Evolutionary conservation across 208 protist genomes (phyloP).

Genomic region (Crithidia mellificae): DNA sequence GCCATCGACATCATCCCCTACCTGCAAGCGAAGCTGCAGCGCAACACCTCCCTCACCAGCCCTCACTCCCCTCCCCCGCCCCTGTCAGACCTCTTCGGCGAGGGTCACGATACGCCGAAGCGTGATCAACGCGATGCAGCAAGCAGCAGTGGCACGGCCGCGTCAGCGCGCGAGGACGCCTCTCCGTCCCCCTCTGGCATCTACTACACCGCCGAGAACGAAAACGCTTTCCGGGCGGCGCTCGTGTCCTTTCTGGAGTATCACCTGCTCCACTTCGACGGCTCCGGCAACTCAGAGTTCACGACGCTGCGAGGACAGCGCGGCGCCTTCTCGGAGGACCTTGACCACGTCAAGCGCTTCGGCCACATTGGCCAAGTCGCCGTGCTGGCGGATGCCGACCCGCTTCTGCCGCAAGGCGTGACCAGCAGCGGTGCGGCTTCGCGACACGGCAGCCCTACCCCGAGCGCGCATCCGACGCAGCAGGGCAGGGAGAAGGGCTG

Average conservation of each 20-base stretch:
- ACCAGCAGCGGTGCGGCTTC: not conserved
- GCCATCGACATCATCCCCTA: conserved; percentile 30
- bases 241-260: conserved; percentile 57
- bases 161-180: not conserved
- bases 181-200: not conserved
- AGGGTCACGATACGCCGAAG: not conserved
- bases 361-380: conserved; percentile 36
- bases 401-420: conserved; percentile 9
- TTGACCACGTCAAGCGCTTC: conserved; percentile 58
- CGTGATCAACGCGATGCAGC: not conserved
- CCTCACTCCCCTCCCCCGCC: not conserved
- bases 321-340: conserved; percentile 58
- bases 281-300: conserved; percentile 46
- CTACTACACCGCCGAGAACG: conserved; percentile 21
- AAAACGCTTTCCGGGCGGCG: conserved; percentile 19
- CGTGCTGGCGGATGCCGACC: conserved; percentile 49
- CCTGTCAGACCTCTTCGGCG: conserved; percentile 16
- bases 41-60: not conserved
- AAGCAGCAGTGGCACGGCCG: not conserved
- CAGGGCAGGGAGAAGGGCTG: not conserved
- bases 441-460: not conserved
- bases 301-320: conserved; percentile 61
- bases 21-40: conserved; percentile 23
- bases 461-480: not conserved
- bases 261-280: conserved; percentile 68